Conservation (phyloP, 495 filamentous ascomycete species). For the Podospora didyma region DNA sequence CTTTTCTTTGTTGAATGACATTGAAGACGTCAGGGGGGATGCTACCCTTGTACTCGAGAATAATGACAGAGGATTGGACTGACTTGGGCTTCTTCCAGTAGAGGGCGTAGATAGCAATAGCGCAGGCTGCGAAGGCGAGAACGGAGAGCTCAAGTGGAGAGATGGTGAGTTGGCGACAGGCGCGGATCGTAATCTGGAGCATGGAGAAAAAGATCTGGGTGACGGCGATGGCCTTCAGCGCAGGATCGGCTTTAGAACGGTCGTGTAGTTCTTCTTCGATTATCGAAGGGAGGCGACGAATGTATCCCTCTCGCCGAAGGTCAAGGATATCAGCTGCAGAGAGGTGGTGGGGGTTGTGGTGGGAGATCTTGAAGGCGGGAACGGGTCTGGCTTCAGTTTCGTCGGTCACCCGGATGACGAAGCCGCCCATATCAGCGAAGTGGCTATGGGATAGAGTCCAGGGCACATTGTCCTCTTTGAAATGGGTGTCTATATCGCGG, state of each 20-base stretch:
- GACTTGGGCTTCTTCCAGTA: slow-evolving; percentile 3
- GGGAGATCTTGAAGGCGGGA: not conserved
- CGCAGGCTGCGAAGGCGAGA: slow-evolving; percentile 3
- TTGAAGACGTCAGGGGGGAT: not conserved
- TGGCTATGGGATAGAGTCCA: slow-evolving; percentile 3
- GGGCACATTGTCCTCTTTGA: not conserved
- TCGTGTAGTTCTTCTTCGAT: not conserved
- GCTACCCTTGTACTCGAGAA: not conserved
- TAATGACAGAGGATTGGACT: not conserved
- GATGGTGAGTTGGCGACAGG: not conserved
- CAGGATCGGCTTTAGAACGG: slow-evolving; percentile 2
- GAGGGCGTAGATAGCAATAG: slow-evolving; percentile 1
- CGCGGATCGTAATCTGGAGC: not conserved
- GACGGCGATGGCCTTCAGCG: slow-evolving; percentile 3
- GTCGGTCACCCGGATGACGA: slow-evolving; percentile 2
- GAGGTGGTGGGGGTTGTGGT: not conserved
- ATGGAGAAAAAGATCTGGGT: slow-evolving; percentile 3
- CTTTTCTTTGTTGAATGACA: not conserved
- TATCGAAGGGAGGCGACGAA: not conserved
- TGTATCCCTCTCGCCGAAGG: not conserved
- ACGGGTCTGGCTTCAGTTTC: not conserved
- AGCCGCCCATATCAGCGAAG: slow-evolving; percentile 6
- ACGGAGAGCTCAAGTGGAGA: slow-evolving; percentile 5
- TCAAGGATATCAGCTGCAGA: not conserved
- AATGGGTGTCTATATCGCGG: not conserved